Evolutionary conservation across 2,329 filamentous ascomycete species (phyloP), one percentile per base, ranked within the genome.

Genomic region (Aspergillus aculeatus): DNA sequence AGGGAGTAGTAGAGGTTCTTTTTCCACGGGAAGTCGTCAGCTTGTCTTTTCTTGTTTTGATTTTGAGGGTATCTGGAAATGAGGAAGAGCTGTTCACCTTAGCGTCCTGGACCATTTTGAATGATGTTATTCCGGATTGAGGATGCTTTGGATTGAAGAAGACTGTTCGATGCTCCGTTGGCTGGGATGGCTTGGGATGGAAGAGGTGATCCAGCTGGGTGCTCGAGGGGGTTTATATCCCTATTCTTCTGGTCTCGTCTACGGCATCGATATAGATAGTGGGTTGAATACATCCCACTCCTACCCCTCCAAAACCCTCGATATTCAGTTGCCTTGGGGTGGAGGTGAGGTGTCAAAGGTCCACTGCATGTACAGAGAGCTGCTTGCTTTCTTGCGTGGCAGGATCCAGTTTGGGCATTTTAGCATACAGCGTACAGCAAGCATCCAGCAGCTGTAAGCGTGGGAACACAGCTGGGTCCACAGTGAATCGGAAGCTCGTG

Each of bases 1-100:
- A 12, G 19, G 16, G 53, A 55, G 29, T 55, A 55, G 41, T 32
- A 31, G 16, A 31, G 24, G 53, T 55, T 55, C 53, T 55, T 3
- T 38, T 2, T 31, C 4, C 16, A 5, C 11, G 9, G 23, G 12
- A 31, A 11, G 12, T 23, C 14, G 19, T 49, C 24, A 49, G 48
- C 23, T 29, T 29, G 9, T n/a, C 10, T 29, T 50, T 9, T 49
- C 12, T 49, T 21, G 26, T 26, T 26, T 26, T 7, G 24, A 7
- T 26, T 1, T 5, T 7, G 24, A 26, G 24, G n/a, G 11, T 49
- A 12, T 49, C 24, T 3, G 5, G 5, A 12, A 21, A 31, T 21
- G 47, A 31, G 4, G 11, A 11, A 24, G 16, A 11, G 23, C 2
- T 47, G 26, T 29, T 31, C 21, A 55, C 53, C 53, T 55, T 55